These are phyloP conservation scores for Calocybe indica DNA, from an alignment of 768 basidiomycete genomes.

Conservation along the genomic window DNA sequence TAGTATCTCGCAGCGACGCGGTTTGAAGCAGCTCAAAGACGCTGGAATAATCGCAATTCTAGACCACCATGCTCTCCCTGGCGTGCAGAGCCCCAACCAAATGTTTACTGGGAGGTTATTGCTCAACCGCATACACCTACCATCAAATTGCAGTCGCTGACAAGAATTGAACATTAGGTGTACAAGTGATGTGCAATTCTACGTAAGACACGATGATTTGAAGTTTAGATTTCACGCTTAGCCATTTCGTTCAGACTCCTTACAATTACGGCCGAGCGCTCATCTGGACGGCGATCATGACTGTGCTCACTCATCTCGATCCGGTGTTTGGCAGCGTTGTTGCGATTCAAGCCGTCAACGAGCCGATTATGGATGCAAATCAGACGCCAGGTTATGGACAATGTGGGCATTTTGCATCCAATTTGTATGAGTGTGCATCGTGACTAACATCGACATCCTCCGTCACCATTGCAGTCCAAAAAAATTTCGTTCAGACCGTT, in stretches of 20 bases:
- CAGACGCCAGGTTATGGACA: constrained; percentile 63
- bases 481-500: constrained; percentile 61
- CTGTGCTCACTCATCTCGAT: constrained; percentile 62
- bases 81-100: constrained; percentile 55
- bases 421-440: not conserved
- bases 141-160: not conserved
- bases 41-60: constrained; percentile 66
- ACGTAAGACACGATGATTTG: constrained; percentile 32
- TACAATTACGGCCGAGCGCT: constrained; percentile 74
- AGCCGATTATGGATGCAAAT: constrained; percentile 66
- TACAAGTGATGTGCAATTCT: constrained; percentile 65
- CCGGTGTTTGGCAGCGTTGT: constrained; percentile 59
- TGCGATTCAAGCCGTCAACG: constrained; percentile 72
- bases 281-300: constrained; percentile 80
- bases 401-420: constrained; percentile 36
- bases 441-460: not conserved
- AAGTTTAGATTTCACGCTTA: not conserved
- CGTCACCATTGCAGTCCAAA: constrained; percentile 42
- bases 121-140: not conserved
- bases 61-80: constrained; percentile 66
- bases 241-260: constrained; percentile 37
- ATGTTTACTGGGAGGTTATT: constrained; percentile 64
- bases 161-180: constrained; percentile 36
- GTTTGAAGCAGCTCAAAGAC: constrained; percentile 48
- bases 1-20: constrained; percentile 41